Evolutionary conservation across 306 rosid species (phyloP), one percentile per base, ranked within the genome.

Genomic region (Begonia fuchsioides): DNA sequence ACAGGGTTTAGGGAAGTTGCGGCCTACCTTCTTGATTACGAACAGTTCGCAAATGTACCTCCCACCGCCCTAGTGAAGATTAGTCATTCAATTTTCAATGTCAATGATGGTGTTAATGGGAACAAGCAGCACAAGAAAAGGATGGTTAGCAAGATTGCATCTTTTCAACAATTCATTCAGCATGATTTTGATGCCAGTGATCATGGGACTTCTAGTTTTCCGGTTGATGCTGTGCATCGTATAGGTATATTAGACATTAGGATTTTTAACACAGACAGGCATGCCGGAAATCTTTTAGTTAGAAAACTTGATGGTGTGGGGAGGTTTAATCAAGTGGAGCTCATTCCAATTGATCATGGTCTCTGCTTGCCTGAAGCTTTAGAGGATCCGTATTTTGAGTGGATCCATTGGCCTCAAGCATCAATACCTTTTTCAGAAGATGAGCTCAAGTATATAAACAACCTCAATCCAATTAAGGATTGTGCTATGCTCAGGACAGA

Each of bases 381-480:
- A 71, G 98, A 90, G 76, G 98, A 90, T 47, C 98, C 98, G 0
- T 90, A 90, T 45, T 85, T 90, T 39, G 98, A 90, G 80, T 90
- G 98, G 98, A 90, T 90, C 57, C 98, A 90, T 66, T 90, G 98
- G 98, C 98, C 98, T 43, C 98, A 90, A 65, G 79, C 98, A 57
- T 90, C 98, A 1, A 90, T 90, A 63, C 98, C 98, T 0, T 90
- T 90, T 61, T 62, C 98, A 0, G 95, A 82, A 7, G 98, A 90
- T 2, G 98, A 85, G 76, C 92, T 90, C 55, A 73, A 71, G 48
- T 90, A 90, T 64, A 85, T 90, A 19, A 32, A 41, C 13, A 55
- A 65, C 15, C 95, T 85, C 43, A 52, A 85, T 20, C 94, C 96
- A 12, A 39, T 1, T 39, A 50, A 11, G 14, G 98, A 90, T 16